A percentile compares a stretch with the other conserved stretches of the same genome.
phyloP scores from a whole-genome alignment of 2,329 filamentous ascomycete species.

The Colletotrichum godetiae region DNA sequence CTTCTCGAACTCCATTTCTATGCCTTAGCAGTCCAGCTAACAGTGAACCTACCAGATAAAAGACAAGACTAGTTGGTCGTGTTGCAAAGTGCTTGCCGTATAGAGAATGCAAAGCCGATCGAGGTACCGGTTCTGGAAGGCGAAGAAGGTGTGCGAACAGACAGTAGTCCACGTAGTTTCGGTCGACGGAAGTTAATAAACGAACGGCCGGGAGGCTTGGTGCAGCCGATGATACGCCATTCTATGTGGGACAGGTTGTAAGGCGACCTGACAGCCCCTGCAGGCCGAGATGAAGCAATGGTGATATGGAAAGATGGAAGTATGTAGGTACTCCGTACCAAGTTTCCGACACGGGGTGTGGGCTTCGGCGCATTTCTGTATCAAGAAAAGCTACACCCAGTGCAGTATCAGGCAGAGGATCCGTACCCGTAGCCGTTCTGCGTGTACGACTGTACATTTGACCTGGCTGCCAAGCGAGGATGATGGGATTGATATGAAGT shows the following conservation, averaged over 20 bases:
- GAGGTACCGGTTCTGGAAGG: constrained; percentile 8
- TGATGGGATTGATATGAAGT: neutral
- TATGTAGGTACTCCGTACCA: neutral
- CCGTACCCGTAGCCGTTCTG: neutral
- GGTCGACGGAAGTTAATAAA: neutral
- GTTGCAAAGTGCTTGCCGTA: neutral
- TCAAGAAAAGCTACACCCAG: constrained; percentile 13
- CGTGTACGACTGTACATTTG: neutral
- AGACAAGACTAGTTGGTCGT: neutral
- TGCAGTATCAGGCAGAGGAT: neutral
- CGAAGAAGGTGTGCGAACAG: neutral
- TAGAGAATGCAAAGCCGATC: neutral
- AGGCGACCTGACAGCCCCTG: constrained; percentile 8
- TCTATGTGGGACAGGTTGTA: constrained; percentile 17
- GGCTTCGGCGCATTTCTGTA: constrained; percentile 19
- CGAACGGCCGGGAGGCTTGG: constrained; percentile 14
- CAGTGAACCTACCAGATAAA: constrained; percentile 11
- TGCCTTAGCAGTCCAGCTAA: neutral
- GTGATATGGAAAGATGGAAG: neutral
- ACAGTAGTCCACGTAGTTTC: neutral
- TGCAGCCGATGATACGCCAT: constrained; percentile 19
- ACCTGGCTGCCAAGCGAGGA: neutral
- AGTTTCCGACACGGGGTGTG: neutral
- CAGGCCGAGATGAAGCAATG: constrained; percentile 27
- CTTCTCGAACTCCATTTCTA: neutral